phyloP scores from a whole-genome alignment of 495 filamentous ascomycete species.

The Neurospora cerealis region DNA sequence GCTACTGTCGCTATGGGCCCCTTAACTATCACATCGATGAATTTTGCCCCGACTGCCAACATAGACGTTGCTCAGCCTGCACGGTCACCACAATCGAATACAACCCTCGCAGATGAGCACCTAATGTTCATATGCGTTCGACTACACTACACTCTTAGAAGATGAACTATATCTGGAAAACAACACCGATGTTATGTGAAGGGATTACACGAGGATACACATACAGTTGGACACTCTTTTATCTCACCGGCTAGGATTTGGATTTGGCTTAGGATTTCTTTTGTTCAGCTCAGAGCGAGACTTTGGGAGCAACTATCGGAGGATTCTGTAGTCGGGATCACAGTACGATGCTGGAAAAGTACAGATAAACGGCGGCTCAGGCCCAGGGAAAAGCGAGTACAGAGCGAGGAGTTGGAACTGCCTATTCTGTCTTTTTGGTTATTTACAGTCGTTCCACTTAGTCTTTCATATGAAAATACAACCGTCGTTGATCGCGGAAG shows the following conservation, averaged over 20 bases:
- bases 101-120: neutral
- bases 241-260: neutral
- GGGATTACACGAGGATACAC: neutral
- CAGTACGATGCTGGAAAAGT: neutral
- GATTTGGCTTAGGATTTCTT: neutral
- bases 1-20: neutral
- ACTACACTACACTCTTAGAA: neutral
- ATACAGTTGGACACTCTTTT: neutral
- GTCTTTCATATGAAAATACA: neutral
- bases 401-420: neutral
- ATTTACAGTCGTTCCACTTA: neutral
- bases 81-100: neutral
- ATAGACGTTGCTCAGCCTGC: neutral
- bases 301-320: neutral
- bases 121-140: neutral
- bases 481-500: neutral
- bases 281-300: neutral
- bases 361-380: neutral
- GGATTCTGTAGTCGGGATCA: neutral
- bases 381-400: neutral
- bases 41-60: neutral
- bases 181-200: neutral
- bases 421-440: neutral
- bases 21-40: neutral
- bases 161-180: too few relatives aligned